Evolutionary conservation across 2,329 filamentous ascomycete genomes (phyloP), one percentile per base, ranked within the genome.

Genomic region (Exophiala xenobiotica): DNA sequence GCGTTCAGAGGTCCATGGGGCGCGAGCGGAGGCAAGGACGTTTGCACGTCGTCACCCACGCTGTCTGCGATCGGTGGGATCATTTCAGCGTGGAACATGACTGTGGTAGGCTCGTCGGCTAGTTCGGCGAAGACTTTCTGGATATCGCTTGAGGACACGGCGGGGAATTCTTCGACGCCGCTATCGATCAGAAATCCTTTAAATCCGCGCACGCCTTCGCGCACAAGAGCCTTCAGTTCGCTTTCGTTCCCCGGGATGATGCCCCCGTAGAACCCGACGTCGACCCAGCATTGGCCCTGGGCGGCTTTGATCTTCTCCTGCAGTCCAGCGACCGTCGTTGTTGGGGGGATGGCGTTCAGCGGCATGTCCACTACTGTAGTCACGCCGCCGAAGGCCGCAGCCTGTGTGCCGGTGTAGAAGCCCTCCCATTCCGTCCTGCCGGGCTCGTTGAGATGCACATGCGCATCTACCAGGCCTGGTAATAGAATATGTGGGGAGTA

Each of bases 21-120:
- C 0, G 80, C 81, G 5, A 87, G 73, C 0, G 88, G 87, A 14
- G 88, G 82, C 5, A 80, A 75, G 0, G 87, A 88, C 20, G 73
- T 71, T 63, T 88, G 86, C 3, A 90, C 83, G 20, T 83, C 82
- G 67, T 93, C 89, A 46, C 88, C 87, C 2, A 91, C 87, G 0
- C 88, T 90, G 60, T 83, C 82, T 43, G 87, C 74, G 60, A 91
- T 87, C 14, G 90, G 88, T n/a, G 92, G 90, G 9, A 95, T 85
- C 90, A 96, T 97, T 71, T 99, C 93, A 50, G 93, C 93, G 67
- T 99, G 93, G 75, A 99, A 99, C 92, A 99, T 97, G 63, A 97
- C 83, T 0, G 90, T 95, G 2, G 93, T 97, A 14, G 89, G 80
- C 47, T 85, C 80, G 61, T 89, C 83, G 54, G 88, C 87, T 55